Base-by-base conservation (phyloP, 352 stramenopile genomes). In the Globisporangium ultimum region DNA sequence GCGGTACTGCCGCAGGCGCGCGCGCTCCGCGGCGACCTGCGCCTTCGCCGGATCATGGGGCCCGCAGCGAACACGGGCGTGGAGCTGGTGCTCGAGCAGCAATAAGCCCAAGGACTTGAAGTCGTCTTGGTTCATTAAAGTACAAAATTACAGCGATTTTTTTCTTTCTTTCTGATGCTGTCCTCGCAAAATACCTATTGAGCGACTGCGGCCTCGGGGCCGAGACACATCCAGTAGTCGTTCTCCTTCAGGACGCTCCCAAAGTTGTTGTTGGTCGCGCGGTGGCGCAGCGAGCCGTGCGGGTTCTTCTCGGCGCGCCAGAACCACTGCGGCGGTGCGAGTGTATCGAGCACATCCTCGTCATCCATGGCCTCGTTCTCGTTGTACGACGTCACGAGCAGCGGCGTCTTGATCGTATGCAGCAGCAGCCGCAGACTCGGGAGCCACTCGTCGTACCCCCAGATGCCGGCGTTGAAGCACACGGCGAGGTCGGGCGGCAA, bases 321-420 rank as follows among this genome's bases (percentile, higher is more conserved):
- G 45, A 82, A 78, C 85, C 85, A 95, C 24, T 59, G 66, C n/a
- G 60, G 51, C 1, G 70, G 67, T 42, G 51, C 66, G 48, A 91
- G 60, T 0, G 69, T 58, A 24, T 89, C 82, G 49, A 95, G 69
- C 34, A 78, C 79, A 64, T 95, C 83, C 59, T 89, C 74, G 51
- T 95, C 85, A 56, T 95, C 85, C 46, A 67, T 67, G 24, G 83
- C 85, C 63, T 96, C 87, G 64, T 87, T 73, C 55, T 78, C 67
- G 59, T 96, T 96, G 70, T 96, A 96, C 40, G 78, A 91, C 34
- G 87, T 96, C 53, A 96, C 72, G 48, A 96, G 58, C 45, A 92
- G 64, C 28, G 85, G 85, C 38, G 79, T 72, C 22, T 67, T 58
- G 15, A 87, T 67, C 20, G 76, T 73, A 32, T 70, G 63, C 45